Evolutionary conservation across 306 rosid species (phyloP).

Genomic region (Sindora glabra): DNA sequence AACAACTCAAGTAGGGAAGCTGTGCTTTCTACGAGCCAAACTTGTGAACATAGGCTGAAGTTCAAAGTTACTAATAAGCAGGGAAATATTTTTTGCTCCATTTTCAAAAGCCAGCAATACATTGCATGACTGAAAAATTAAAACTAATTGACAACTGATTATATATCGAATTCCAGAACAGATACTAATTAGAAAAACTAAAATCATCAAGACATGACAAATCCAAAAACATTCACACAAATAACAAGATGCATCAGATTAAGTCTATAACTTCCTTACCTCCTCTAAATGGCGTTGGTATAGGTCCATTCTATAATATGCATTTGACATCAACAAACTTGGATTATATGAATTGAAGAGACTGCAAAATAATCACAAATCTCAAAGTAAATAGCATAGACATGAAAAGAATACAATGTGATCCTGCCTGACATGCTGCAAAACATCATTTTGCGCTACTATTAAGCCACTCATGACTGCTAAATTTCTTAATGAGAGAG

Average conservation of each 20-base stretch:
- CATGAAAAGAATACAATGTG: slow-evolving; percentile 2
- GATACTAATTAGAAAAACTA: neutral
- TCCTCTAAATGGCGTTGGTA: slow-evolving; percentile 70
- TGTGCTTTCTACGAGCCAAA: too few species aligned
- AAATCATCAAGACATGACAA: neutral
- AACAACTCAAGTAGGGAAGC: too few species aligned
- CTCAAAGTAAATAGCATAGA: slow-evolving; percentile 10
- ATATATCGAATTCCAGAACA: neutral
- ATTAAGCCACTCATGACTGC: neutral
- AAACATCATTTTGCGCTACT: neutral
- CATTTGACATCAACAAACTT: slow-evolving; percentile 80
- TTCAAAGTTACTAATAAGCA: too few species aligned
- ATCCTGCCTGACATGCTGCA: neutral
- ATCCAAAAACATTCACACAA: neutral
- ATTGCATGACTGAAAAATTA: too few species aligned
- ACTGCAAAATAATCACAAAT: slow-evolving; percentile 40
- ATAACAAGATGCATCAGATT: slow-evolving; percentile 1
- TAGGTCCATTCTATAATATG: slow-evolving; percentile 73
- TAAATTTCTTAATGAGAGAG: slow-evolving; percentile 5
- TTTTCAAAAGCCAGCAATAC: too few species aligned
- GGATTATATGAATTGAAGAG: slow-evolving; percentile 84
- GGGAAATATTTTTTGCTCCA: too few species aligned
- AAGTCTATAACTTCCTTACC: slow-evolving; percentile 35
- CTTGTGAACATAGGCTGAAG: too few species aligned
- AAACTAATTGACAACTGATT: neutral